These are phyloP conservation scores for Gonium pectorale DNA, from an alignment of 139 green algal genomes.

Conservation along the genomic window DNA sequence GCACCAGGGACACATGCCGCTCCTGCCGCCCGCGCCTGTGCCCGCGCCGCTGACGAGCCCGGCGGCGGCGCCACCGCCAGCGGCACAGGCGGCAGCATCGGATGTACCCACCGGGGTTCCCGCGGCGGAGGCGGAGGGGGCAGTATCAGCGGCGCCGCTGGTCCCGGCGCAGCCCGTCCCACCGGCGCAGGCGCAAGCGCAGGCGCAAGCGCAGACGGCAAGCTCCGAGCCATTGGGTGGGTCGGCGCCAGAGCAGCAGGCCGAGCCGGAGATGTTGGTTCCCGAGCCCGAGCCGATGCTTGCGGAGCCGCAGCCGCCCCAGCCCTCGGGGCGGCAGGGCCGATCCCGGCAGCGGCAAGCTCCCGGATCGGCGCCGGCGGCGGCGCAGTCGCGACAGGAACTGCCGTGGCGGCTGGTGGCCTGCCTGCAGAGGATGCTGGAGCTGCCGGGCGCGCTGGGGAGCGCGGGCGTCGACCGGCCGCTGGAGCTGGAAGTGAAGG, in stretches of 20 bases:
- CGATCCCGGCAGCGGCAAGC: neutral
- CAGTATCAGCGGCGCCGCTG: no score
- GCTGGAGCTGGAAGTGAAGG: neutral
- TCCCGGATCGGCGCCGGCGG: neutral
- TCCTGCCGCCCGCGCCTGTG: no score
- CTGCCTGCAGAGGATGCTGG: neutral
- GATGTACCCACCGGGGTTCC: no score
- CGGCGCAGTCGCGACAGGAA: neutral
- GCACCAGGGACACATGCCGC: neutral
- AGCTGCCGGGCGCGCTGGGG: constrained; percentile 7
- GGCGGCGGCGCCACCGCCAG: no score
- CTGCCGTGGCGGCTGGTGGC: constrained; percentile 20
- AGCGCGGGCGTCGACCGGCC: neutral
- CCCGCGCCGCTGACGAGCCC: no score
- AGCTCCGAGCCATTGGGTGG: no score
- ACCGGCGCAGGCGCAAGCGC: neutral
- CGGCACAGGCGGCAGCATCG: no score
- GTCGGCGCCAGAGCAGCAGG: no score
- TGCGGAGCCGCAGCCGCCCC: neutral
- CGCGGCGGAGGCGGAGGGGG: no score
- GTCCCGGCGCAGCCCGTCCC: no score
- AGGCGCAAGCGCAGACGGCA: neutral
- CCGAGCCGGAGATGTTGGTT: no score
- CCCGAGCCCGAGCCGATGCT: no score
- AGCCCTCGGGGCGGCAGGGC: neutral